A percentile compares a stretch with the other conserved stretches of the same genome.
phyloP scores from a whole-genome alignment of 108 stramenopile species.

The Fistulifera solaris region DNA sequence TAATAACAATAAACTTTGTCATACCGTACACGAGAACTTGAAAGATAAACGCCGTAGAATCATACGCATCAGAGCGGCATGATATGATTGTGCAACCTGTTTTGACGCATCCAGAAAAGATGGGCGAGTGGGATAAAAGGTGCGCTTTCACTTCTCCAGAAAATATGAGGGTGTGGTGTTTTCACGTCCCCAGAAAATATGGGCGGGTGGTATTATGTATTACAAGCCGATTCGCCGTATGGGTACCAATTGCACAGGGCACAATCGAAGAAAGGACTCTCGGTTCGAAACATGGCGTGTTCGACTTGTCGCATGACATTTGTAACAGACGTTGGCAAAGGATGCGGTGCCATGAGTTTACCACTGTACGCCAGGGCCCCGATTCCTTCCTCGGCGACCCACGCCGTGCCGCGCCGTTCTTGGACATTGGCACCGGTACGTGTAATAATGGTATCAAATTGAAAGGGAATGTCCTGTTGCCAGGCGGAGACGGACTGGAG shows the following conservation, averaged over 20 bases:
- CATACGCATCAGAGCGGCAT: too few relatives aligned
- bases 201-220: too few relatives aligned
- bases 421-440: constrained; percentile 40
- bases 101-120: too few relatives aligned
- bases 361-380: constrained; percentile 67
- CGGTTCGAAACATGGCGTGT: constrained; percentile 11
- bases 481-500: constrained; percentile 8
- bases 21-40: too few relatives aligned
- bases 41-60: too few relatives aligned
- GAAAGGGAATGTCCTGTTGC: constrained; percentile 42
- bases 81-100: too few relatives aligned
- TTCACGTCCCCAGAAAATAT: too few relatives aligned
- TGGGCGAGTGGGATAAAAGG: too few relatives aligned
- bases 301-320: constrained; percentile 42
- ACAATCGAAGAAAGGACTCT: constrained; percentile 51
- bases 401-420: constrained; percentile 64
- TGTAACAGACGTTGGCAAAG: constrained; percentile 32
- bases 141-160: too few relatives aligned
- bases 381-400: constrained; percentile 59
- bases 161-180: too few relatives aligned
- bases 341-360: constrained; percentile 53
- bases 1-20: too few relatives aligned
- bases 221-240: constrained; percentile 50
- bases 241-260: constrained; percentile 69
- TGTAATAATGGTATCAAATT: constrained; percentile 52